Evolutionary conservation across 495 filamentous ascomycete genomes (phyloP), one percentile per base, ranked within the genome.

Genomic region (Lophiotrema nucula): DNA sequence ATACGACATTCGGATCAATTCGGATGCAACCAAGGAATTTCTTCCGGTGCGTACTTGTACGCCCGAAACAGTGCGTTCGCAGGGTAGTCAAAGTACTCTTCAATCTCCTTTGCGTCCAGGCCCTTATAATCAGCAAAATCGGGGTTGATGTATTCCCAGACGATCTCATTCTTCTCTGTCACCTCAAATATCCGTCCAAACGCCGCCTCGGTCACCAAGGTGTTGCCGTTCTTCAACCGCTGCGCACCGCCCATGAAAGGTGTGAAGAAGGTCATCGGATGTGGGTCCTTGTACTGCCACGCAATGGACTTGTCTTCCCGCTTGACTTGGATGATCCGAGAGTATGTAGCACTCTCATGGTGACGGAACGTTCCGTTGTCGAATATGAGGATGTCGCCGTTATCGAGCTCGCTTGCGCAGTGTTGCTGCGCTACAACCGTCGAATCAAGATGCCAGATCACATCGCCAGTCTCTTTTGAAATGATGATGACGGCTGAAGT

Each of bases 161-260:
- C 61, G 19, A 75, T 38, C 24, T 66, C 58, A 0, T 67, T 66
- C 24, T 67, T 65, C 8, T 27, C 46, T 3, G 71, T 74, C 31
- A 75, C 72, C 50, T 75, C 73, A 25, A 75, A 66, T 3, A 74
- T 63, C 13, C 60, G 26, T 10, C 60, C 57, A 50, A 70, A 69
- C 12, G 71, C 75, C 45, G 71, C 73, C 58, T 79, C 76, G 16
- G 72, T 76, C 11, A 79, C 33, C 28, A 79, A 41, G 0, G 73
- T 70, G 50, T 78, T 79, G 28, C 73, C 74, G 53, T 70, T 72
- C 4, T 8, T 25, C 21, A 78, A 49, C 21, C 67, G 59, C 60
- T 77, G 75, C 6, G 75, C 76, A 25, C 70, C 70, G n/a, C 76
- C 75, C 76, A 79, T 79, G 44, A 78, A 78, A 11, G 75, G 75